Evolutionary conservation across 495 filamentous ascomycete species (phyloP).

Genomic region (Tetracladium marchalianum): DNA sequence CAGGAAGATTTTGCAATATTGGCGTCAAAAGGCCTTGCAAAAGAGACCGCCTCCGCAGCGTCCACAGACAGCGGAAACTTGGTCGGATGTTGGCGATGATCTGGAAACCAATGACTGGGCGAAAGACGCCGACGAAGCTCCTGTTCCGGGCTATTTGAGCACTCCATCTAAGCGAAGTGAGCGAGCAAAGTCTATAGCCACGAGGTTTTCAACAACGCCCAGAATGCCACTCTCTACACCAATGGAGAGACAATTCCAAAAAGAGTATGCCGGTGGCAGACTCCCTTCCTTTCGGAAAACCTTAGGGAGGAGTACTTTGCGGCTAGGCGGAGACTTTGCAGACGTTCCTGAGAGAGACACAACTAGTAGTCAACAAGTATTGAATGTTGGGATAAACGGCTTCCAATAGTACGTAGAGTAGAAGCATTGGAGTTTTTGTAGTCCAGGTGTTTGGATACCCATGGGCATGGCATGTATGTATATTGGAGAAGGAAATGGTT

Average conservation of each 20-base stretch:
- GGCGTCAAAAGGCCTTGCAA: constrained; percentile 41
- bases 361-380: constrained; percentile 5
- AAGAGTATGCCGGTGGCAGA: constrained; percentile 12
- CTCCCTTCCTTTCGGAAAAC: constrained; percentile 6
- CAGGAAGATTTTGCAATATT: constrained; percentile 47
- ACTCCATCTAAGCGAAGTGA: constrained; percentile 50
- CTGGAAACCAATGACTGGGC: constrained; percentile 10
- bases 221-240: constrained; percentile 21
- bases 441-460: too few species aligned
- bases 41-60: constrained; percentile 22
- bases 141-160: constrained; percentile 42
- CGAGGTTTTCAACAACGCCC: constrained; percentile 20
- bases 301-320: constrained; percentile 6
- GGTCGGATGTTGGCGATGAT: constrained; percentile 19
- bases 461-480: too few species aligned
- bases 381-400: too few species aligned
- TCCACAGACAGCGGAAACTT: constrained; percentile 8
- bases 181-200: constrained; percentile 38
- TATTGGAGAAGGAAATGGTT: too few species aligned
- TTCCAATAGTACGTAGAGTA: too few species aligned
- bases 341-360: constrained; percentile 10
- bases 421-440: too few species aligned
- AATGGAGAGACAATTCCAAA: constrained; percentile 18
- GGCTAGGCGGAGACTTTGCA: constrained; percentile 10
- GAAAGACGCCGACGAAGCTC: constrained; percentile 17